These are phyloP conservation scores for Pythium sp. DNA, from an alignment of 352 stramenopile species.

Conservation along the genomic window DNA sequence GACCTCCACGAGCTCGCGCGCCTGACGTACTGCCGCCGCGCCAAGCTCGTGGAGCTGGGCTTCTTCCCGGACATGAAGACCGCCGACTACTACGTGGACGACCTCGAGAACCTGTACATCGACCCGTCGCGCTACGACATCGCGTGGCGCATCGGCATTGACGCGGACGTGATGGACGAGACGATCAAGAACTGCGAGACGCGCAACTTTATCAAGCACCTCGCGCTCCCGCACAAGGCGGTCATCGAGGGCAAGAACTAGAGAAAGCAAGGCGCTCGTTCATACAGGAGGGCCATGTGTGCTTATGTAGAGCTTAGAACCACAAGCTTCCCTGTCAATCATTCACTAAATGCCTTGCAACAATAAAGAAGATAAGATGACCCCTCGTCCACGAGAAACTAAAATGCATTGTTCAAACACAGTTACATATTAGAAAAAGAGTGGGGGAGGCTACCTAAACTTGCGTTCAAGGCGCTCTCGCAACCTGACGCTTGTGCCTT, in stretches of 20 bases:
- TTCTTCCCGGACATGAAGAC: slow-evolving; percentile 75
- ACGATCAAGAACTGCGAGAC: slow-evolving; percentile 73
- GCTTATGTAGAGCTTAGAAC: too few species aligned
- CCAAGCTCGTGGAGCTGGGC: slow-evolving; percentile 61
- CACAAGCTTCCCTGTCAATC: neutral
- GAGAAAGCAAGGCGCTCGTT: neutral
- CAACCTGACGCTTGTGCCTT: neutral
- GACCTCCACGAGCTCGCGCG: slow-evolving; percentile 77
- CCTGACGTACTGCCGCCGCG: slow-evolving; percentile 65
- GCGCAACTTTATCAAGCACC: slow-evolving; percentile 86
- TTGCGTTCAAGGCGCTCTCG: neutral
- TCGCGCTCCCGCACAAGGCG: slow-evolving; percentile 73
- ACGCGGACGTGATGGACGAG: slow-evolving; percentile 81
- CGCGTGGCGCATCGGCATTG: slow-evolving; percentile 70
- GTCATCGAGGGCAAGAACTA: slow-evolving; percentile 26
- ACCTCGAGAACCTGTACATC: slow-evolving; percentile 71
- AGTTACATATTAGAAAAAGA: slow-evolving; percentile 1
- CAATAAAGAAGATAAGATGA: slow-evolving; percentile 1
- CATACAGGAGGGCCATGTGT: neutral
- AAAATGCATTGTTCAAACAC: slow-evolving; percentile 7
- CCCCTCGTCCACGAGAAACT: slow-evolving; percentile 8
- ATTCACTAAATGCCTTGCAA: neutral
- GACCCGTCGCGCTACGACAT: slow-evolving; percentile 75
- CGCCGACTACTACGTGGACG: slow-evolving; percentile 66
- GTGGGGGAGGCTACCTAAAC: neutral